A percentile compares a stretch with the other conserved stretches of the same genome.
Evolutionary conservation across 371 early-diverging fungal genomes (phyloP).

Genomic region (Mucor plumbeus): DNA sequence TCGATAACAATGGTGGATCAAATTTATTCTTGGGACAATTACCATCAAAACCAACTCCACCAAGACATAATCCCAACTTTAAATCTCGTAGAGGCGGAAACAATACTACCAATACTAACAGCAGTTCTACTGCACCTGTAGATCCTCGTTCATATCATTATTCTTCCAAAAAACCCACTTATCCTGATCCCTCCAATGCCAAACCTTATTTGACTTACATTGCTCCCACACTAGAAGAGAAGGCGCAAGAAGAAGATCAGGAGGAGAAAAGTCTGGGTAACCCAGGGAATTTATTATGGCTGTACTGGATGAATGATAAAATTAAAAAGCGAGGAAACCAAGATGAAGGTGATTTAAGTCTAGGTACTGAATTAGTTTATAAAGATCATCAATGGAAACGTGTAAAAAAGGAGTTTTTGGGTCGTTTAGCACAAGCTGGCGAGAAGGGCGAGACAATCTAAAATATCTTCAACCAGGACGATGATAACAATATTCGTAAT

Average conservation of each 20-base stretch:
- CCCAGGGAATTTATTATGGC: slow-evolving; percentile 29
- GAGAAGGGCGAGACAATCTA: slow-evolving; percentile 33
- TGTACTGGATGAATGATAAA: slow-evolving; percentile 37
- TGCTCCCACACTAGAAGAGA: slow-evolving; percentile 35
- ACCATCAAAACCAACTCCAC: not conserved
- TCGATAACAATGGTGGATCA: not conserved
- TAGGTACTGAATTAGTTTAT: slow-evolving; percentile 28
- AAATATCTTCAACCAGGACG: not conserved
- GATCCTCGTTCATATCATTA: not conserved
- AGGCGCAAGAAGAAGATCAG: slow-evolving; percentile 28
- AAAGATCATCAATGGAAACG: slow-evolving; percentile 29
- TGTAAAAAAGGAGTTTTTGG: slow-evolving; percentile 38
- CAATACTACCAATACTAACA: not conserved
- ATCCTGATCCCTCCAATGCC: slow-evolving; percentile 27
- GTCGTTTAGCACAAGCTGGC: slow-evolving; percentile 32
- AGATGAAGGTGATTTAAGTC: slow-evolving; percentile 30
- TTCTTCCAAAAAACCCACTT: slow-evolving; percentile 6
- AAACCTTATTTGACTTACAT: slow-evolving; percentile 28
- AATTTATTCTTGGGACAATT: slow-evolving; percentile 7
- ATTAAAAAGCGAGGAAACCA: slow-evolving; percentile 18
- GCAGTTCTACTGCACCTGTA: not conserved
- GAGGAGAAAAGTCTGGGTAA: slow-evolving; percentile 26
- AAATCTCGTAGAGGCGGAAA: slow-evolving; percentile 13
- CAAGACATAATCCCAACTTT: slow-evolving; percentile 9
- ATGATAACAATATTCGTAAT: too few species aligned